phyloP scores from a whole-genome alignment of 495 filamentous ascomycete genomes.

The Jackrogersella minutella region DNA sequence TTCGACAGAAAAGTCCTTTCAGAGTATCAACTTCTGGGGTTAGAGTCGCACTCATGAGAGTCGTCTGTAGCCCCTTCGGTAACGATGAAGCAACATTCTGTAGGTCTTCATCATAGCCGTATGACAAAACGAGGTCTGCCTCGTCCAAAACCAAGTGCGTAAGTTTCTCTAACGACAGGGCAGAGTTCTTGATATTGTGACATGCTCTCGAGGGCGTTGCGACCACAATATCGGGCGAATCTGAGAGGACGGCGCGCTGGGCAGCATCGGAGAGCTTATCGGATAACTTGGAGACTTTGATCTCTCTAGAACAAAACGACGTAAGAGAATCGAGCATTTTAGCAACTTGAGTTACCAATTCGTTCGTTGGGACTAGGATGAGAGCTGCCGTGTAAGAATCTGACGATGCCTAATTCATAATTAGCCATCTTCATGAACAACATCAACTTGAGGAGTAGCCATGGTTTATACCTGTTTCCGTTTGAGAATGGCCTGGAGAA shows the following conservation, averaged over 20 bases:
- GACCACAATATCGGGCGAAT: conserved; percentile 86
- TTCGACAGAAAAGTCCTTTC: conserved; percentile 85
- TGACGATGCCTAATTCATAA: conserved; percentile 41
- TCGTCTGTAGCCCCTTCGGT: conserved; percentile 86
- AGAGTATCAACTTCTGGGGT: conserved; percentile 84
- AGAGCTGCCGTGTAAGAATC: conserved; percentile 65
- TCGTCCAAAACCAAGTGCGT: conserved; percentile 91
- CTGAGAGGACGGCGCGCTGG: conserved; percentile 84
- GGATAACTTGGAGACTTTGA: conserved; percentile 83
- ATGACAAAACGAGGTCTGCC: conserved; percentile 91
- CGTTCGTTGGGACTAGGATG: conserved; percentile 91
- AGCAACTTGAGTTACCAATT: conserved; percentile 89
- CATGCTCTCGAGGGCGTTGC: conserved; percentile 84
- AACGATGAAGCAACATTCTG: conserved; percentile 75
- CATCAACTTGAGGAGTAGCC: not conserved
- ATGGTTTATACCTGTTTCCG: conserved; percentile 68
- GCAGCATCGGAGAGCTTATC: conserved; percentile 87
- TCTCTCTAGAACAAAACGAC: conserved; percentile 81
- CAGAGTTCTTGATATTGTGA: conserved; percentile 71
- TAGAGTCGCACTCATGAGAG: conserved; percentile 92
- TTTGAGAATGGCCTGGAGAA: conserved; percentile 81
- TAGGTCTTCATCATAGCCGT: conserved; percentile 93
- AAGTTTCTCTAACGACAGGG: conserved; percentile 73
- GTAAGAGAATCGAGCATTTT: conserved; percentile 76
- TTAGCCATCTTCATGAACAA: conserved; percentile 3